Percentiles rank a stretch among this genome's conserved stretches.
These are phyloP conservation scores for Letharia columbiana DNA, from an alignment of 495 filamentous ascomycete genomes.

Conservation along the genomic window DNA sequence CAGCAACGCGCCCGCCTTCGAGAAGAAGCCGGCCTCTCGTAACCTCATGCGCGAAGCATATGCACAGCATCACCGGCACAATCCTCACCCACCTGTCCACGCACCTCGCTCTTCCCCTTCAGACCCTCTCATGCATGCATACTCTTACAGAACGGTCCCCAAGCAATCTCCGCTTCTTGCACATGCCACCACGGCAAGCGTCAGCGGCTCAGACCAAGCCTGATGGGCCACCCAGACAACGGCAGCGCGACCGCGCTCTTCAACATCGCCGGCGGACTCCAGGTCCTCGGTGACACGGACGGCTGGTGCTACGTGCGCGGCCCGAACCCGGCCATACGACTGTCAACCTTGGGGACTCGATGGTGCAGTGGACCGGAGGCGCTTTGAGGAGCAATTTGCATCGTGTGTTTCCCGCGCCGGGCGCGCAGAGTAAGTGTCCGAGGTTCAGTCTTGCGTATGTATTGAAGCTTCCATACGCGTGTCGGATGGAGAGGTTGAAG, in stretches of 20 bases:
- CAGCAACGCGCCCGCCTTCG: not conserved
- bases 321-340: conserved; percentile 29
- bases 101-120: conserved; percentile 40
- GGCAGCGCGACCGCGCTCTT: conserved; percentile 28
- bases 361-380: conserved; percentile 29
- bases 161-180: conserved; percentile 51
- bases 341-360: conserved; percentile 32
- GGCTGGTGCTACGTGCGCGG: conserved; percentile 29
- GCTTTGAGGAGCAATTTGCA: conserved; percentile 27
- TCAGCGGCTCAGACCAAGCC: not conserved
- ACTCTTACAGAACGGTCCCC: conserved; percentile 41
- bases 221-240: conserved; percentile 23
- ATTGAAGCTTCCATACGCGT: not conserved
- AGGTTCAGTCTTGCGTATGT: conserved; percentile 16
- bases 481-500: not conserved
- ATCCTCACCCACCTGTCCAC: conserved; percentile 44
- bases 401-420: conserved; percentile 27
- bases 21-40: not conserved
- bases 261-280: conserved; percentile 28
- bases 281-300: conserved; percentile 16
- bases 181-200: conserved; percentile 29
- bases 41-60: conserved; percentile 17
- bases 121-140: conserved; percentile 44
- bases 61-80: conserved; percentile 42
- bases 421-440: conserved; percentile 11